Conservation (phyloP, 441 rosid genomes). For the Capsella rubella region DNA sequence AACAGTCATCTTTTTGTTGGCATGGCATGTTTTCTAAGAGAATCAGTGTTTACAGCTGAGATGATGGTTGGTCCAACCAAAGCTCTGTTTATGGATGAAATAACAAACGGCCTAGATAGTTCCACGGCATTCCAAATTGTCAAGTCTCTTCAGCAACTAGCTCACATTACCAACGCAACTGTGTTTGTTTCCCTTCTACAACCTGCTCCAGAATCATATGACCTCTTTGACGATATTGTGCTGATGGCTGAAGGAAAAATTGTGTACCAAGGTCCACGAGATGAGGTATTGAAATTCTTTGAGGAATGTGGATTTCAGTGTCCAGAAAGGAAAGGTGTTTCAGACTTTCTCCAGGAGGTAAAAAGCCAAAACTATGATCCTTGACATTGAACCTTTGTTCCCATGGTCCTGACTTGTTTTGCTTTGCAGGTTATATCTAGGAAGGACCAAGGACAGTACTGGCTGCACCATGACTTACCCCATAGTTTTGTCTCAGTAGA, state of each 20-base stretch:
- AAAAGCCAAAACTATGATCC: not conserved
- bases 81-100: slow-evolving; percentile 73
- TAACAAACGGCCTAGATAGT: slow-evolving; percentile 74
- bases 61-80: slow-evolving; percentile 72
- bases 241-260: slow-evolving; percentile 67
- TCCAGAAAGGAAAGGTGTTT: slow-evolving; percentile 69
- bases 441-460: slow-evolving; percentile 72
- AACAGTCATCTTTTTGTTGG: not conserved
- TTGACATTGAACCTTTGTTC: not conserved
- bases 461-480: slow-evolving; percentile 59
- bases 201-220: slow-evolving; percentile 69
- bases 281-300: slow-evolving; percentile 51
- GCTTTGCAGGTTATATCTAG: slow-evolving; percentile 59
- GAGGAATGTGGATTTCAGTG: slow-evolving; percentile 68
- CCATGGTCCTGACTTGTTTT: slow-evolving; percentile 1
- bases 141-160: slow-evolving; percentile 63
- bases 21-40: not conserved
- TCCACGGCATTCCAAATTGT: slow-evolving; percentile 73
- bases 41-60: slow-evolving; percentile 48
- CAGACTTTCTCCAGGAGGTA: slow-evolving; percentile 75
- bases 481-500: slow-evolving; percentile 57
- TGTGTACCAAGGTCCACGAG: slow-evolving; percentile 65
- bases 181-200: slow-evolving; percentile 66
- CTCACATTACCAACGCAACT: slow-evolving; percentile 61
- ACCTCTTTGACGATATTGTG: slow-evolving; percentile 68